phyloP scores from a whole-genome alignment of 2,329 filamentous ascomycete genomes.

The Fusarium circinatum region DNA sequence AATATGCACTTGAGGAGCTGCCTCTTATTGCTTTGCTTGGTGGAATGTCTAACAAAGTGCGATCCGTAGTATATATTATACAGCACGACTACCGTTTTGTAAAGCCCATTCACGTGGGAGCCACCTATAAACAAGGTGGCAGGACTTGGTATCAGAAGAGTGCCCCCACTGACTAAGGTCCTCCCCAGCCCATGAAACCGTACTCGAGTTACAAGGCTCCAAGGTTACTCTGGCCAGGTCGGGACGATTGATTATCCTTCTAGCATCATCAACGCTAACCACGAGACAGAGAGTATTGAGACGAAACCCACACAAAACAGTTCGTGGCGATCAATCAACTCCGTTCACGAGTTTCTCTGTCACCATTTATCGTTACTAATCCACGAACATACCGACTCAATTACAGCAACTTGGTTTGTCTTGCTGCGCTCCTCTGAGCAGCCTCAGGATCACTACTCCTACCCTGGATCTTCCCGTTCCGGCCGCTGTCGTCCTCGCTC shows the following conservation, averaged over 20 bases:
- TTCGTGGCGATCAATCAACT: conserved; percentile 17
- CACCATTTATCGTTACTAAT: neutral
- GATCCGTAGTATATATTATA: neutral
- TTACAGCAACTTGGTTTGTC: neutral
- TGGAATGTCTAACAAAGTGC: neutral
- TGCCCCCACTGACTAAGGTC: neutral
- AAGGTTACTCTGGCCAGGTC: conserved; percentile 24
- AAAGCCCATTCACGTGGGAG: neutral
- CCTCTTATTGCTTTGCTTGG: neutral
- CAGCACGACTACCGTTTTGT: neutral
- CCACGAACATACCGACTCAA: neutral
- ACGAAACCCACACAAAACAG: conserved; percentile 20
- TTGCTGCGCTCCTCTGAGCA: conserved; percentile 4
- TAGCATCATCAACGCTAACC: conserved; percentile 33
- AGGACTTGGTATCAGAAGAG: neutral
- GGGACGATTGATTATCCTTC: conserved; percentile 29
- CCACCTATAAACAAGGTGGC: neutral
- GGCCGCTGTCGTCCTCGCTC: conserved; percentile 39
- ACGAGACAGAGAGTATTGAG: conserved; percentile 8
- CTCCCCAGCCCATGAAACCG: conserved; percentile 24
- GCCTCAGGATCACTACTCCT: neutral
- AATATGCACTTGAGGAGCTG: neutral
- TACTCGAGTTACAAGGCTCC: conserved; percentile 22
- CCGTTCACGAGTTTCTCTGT: neutral
- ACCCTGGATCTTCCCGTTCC: conserved; percentile 39